Conservation (phyloP, 306 rosid species). For the Phaseolus lunatus region DNA sequence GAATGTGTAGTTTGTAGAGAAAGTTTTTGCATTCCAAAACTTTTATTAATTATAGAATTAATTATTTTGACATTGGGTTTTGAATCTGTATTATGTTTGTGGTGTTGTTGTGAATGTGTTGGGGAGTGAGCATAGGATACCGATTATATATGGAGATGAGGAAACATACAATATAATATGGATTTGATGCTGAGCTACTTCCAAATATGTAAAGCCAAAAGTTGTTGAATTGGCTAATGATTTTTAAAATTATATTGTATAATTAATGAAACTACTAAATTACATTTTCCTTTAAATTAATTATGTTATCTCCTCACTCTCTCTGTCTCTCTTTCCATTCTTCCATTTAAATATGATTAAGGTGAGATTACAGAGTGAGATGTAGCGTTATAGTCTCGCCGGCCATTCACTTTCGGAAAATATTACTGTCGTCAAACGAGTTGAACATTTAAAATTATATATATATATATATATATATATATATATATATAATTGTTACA, state of each 20-base stretch:
- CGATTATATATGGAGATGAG: slow-evolving; percentile 46
- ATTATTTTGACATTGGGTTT: slow-evolving; percentile 42
- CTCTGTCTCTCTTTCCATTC: too few species aligned
- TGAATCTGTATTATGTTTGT: slow-evolving; percentile 40
- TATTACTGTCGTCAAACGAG: not conserved
- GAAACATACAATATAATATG: slow-evolving; percentile 51
- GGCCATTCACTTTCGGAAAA: not conserved
- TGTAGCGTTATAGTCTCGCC: not conserved
- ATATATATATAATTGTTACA: too few species aligned
- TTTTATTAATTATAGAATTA: not conserved
- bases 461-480: too few species aligned
- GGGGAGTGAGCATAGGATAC: slow-evolving; percentile 58
- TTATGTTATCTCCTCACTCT: not conserved
- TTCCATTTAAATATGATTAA: not conserved
- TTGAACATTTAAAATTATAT: too few species aligned
- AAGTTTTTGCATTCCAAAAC: slow-evolving; percentile 1
- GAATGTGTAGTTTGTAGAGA: slow-evolving; percentile 1
- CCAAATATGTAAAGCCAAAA: slow-evolving; percentile 66
- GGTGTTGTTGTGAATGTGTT: slow-evolving; percentile 39
- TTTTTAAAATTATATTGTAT: not conserved
- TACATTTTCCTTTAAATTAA: not conserved
- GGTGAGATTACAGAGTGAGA: not conserved
- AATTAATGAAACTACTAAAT: not conserved
- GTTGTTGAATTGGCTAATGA: slow-evolving; percentile 41
- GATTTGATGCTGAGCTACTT: slow-evolving; percentile 49